Evolutionary conservation across 2,329 filamentous ascomycete genomes (phyloP), one percentile per base, ranked within the genome.

Genomic region (Xenoacremonium recifei): DNA sequence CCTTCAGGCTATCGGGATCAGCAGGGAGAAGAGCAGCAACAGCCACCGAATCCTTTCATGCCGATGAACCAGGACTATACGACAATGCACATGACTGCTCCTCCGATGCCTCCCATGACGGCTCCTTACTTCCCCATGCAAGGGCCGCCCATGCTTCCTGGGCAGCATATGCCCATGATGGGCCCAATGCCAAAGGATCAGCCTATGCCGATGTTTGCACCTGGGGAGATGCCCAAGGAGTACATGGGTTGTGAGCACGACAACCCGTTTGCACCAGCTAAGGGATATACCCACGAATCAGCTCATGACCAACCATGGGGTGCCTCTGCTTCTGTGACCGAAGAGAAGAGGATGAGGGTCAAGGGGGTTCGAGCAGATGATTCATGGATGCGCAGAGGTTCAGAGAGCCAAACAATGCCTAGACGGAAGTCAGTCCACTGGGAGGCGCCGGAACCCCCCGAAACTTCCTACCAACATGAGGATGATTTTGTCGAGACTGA

Each of bases 311-410:
- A 58, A 11, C 18, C 19, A 4, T 30, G 31, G 20, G 30, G 39
- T 13, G 16, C 21, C 25, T 9, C 44, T 6, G 37, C 50, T 5
- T 49, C 42, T 37, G 50, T 49, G 21, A 58, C 53, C 37, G 51
- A 35, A 19, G 35, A 59, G 36, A 59, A 59, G 23, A 47, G 50
- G 35, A 57, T 59, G 25, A 60, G 58, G 48, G 58, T 54, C 50
- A 58, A 59, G 42, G 42, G 42, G 16, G 21, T 21, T 11, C 57
- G 46, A 17, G 21, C 37, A 11, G 47, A 50, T 19, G 52, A 51
- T 10, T 21, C 45, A 17, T 17, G 27, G 17, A 16, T 23, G 13
- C 23, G 37, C 16, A 38, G 36, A 13, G 18, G 33, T 13, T 33
- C 37, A 15, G 42, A 44, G 34, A 27, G 15, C 36, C 42, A 54